phyloP scores from a whole-genome alignment of 1,139 yeast genomes.

The Protomyces lactucae-debilis region DNA sequence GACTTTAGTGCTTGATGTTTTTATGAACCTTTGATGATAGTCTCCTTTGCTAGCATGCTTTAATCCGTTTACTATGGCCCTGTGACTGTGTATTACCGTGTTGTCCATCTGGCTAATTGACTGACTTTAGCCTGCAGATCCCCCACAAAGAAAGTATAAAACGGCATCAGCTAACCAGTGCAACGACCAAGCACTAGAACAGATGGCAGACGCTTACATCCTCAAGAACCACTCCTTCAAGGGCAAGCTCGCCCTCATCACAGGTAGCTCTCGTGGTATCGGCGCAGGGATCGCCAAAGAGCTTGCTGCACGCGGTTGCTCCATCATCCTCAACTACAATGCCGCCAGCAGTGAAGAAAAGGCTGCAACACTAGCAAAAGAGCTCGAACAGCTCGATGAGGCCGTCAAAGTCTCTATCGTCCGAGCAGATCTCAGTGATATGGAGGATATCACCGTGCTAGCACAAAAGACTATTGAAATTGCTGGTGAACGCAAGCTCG shows the following conservation, averaged over 20 bases:
- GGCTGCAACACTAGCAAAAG: slow-evolving; percentile 53
- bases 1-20: slow-evolving; percentile 6
- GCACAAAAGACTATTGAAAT: background rate
- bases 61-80: too few species aligned
- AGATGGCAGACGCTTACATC: slow-evolving; percentile 9
- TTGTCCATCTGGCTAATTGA: background rate
- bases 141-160: too few species aligned
- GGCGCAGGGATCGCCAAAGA: slow-evolving; percentile 45
- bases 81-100: background rate
- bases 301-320: slow-evolving; percentile 46
- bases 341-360: slow-evolving; percentile 56
- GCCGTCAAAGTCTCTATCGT: slow-evolving; percentile 1
- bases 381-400: slow-evolving; percentile 50
- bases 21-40: background rate
- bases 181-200: background rate
- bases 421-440: slow-evolving; percentile 5
- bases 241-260: slow-evolving; percentile 44
- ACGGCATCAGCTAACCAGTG: too few species aligned
- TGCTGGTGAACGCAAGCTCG: slow-evolving; percentile 3
- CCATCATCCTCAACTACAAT: slow-evolving; percentile 51
- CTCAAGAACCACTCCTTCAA: slow-evolving; percentile 34
- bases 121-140: too few species aligned
- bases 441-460: slow-evolving; percentile 7
- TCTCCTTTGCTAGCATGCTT: too few species aligned
- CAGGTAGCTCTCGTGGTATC: slow-evolving; percentile 47